Evolutionary conservation across 805 yeast genomes (phyloP).

Genomic region (Sungouiozyma intestinalis): DNA sequence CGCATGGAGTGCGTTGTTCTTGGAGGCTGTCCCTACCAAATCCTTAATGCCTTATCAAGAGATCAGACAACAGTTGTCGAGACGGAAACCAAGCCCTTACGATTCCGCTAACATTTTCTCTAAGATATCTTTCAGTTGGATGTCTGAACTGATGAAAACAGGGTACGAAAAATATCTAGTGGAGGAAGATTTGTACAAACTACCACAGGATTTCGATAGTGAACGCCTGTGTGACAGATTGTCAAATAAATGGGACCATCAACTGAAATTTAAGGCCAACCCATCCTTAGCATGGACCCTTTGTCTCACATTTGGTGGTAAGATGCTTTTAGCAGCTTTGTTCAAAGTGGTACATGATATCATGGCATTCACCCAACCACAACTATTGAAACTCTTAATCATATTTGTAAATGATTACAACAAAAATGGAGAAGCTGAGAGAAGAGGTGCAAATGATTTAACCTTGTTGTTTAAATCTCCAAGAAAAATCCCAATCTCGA

Average conservation of each 20-base stretch:
- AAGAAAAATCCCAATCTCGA: conserved; percentile 47
- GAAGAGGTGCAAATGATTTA: conserved; percentile 6
- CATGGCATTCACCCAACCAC: conserved; percentile 85
- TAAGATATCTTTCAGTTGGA: conserved; percentile 77
- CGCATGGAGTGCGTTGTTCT: conserved; percentile 25
- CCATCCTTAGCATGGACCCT: conserved; percentile 53
- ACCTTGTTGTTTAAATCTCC: neutral
- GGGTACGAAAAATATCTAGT: conserved; percentile 55
- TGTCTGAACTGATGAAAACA: conserved; percentile 70
- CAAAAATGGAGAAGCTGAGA: conserved; percentile 13
- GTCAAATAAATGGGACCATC: conserved; percentile 48
- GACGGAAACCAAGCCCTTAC: conserved; percentile 29
- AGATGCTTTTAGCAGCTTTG: conserved; percentile 58
- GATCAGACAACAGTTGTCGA: conserved; percentile 20
- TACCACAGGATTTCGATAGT: conserved; percentile 61
- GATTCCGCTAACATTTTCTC: conserved; percentile 56
- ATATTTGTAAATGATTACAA: conserved; percentile 41
- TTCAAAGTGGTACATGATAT: conserved; percentile 68
- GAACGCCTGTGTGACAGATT: conserved; percentile 40
- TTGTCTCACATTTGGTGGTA: conserved; percentile 59
- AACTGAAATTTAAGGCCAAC: conserved; percentile 35
- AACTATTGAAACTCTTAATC: conserved; percentile 58
- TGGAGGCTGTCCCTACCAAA: conserved; percentile 33
- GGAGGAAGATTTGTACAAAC: conserved; percentile 61
- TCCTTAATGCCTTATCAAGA: conserved; percentile 35